These are phyloP conservation scores for Hyphopichia homilentoma DNA, from an alignment of 805 yeast species.

Conservation along the genomic window DNA sequence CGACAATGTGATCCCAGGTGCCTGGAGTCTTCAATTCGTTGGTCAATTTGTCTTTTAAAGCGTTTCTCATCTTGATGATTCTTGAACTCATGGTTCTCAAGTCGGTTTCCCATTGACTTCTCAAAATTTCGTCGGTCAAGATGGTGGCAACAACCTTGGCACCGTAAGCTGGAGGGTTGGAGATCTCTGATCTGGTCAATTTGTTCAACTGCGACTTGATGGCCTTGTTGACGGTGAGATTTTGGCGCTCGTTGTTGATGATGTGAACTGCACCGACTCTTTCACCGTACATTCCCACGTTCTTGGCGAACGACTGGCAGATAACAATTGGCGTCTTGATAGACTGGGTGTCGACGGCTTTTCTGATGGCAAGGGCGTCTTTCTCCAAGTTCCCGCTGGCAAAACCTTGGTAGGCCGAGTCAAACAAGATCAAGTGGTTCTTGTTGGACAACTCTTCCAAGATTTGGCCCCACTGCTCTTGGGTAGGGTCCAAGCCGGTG, in stretches of 20 bases:
- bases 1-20: slow-evolving; percentile 84
- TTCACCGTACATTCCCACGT: slow-evolving; percentile 96
- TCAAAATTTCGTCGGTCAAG: slow-evolving; percentile 62
- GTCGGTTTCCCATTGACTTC: slow-evolving; percentile 78
- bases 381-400: slow-evolving; percentile 81
- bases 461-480: slow-evolving; percentile 74
- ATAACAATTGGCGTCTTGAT: slow-evolving; percentile 43
- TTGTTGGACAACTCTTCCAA: slow-evolving; percentile 56
- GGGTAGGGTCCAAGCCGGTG: slow-evolving; percentile 91
- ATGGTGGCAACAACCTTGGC: slow-evolving; percentile 83
- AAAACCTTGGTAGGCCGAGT: slow-evolving; percentile 96
- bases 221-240: slow-evolving; percentile 44
- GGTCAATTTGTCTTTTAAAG: slow-evolving; percentile 57
- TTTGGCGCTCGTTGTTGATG: slow-evolving; percentile 45
- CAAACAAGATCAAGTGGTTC: slow-evolving; percentile 79
- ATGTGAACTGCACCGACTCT: slow-evolving; percentile 92
- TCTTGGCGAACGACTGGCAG: slow-evolving; percentile 95
- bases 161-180: slow-evolving; percentile 95
- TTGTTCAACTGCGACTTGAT: slow-evolving; percentile 72
- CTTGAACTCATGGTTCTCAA: slow-evolving; percentile 84
- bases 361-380: slow-evolving; percentile 81
- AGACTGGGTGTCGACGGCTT: slow-evolving; percentile 44
- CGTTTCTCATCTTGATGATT: slow-evolving; percentile 73
- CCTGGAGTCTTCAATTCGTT: slow-evolving; percentile 70
- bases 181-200: slow-evolving; percentile 77